Base-by-base conservation (phyloP, 495 filamentous ascomycete genomes). In the Penicillium lividum region DNA sequence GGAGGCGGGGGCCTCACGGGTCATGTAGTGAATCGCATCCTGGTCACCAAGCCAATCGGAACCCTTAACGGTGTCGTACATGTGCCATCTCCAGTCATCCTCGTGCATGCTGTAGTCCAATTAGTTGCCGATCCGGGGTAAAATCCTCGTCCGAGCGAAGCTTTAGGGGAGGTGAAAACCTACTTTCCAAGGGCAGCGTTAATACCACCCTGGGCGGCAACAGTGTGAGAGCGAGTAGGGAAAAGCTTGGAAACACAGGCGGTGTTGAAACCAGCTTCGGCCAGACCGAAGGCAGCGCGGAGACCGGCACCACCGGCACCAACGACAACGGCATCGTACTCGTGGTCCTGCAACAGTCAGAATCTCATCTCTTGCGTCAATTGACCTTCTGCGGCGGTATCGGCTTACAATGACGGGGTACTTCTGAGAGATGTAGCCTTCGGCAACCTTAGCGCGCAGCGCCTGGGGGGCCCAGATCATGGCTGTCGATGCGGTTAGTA, bases 21-120 rank as follows among this genome's bases (percentile, higher is more conserved):
- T 97, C 93, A 98, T 98, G 80, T 98, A 98, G 77, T 98, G 93
- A 70, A 98, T 98, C 51, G 93, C 93, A 77, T 98, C 93, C 79
- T 98, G 93, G 78, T 98, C 93, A 73, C 93, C 93, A 33, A 98
- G 84, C 93, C 93, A 98, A 82, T 98, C 93, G 54, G 90, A 95
- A 66, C 93, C 93, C 81, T 98, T 98, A 60, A 98, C 93, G 47
- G 93, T 98, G 77, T 98, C 93, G 82, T 97, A 98, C 93, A 97
- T 97, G 80, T 98, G 93, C 93, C 93, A 97, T 76, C 93, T 87
- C 93, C 93, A 98, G 80, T 98, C 93, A 74, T 98, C 93, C 71
- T 85, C 76, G 74, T 89, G 86, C 86, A 90, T 90, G 73, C 82
- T 86, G 63, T 58, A 65, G 42, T 13, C n/a, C 45, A 43, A 43